phyloP scores from a whole-genome alignment of 257 asterid species.

The Capsicum pubescens region DNA sequence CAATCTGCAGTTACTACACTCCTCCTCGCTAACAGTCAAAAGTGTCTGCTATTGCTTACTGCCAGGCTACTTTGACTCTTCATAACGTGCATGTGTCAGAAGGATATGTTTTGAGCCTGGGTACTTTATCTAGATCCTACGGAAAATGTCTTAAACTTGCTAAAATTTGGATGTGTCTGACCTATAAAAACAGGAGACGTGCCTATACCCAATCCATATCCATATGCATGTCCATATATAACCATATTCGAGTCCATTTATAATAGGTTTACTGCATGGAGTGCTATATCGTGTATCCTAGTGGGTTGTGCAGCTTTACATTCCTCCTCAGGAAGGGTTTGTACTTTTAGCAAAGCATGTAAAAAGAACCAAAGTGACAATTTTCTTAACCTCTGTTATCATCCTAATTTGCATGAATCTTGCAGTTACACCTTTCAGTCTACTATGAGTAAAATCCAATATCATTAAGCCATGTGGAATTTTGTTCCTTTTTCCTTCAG shows the following conservation, averaged over 20 bases:
- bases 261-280: conserved; percentile 2
- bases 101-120: not conserved
- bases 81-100: not conserved
- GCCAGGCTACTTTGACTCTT: not conserved
- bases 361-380: not conserved
- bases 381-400: not conserved
- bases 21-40: not conserved
- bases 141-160: not conserved
- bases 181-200: not conserved
- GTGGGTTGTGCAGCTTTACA: conserved; percentile 19
- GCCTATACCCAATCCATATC: conserved; percentile 8
- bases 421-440: not conserved
- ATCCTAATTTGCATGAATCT: conserved; percentile 11
- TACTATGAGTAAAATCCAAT: conserved; percentile 15
- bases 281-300: conserved; percentile 13
- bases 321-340: conserved; percentile 7
- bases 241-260: not conserved
- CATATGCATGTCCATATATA: not conserved
- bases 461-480: conserved; percentile 3
- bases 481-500: conserved; percentile 5
- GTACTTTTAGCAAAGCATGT: conserved; percentile 19
- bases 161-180: not conserved
- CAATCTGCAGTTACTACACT: conserved; percentile 19
- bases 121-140: not conserved
- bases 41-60: conserved; percentile 15